Percentiles rank a stretch among this genome's conserved stretches.
Evolutionary conservation across 805 yeast species (phyloP).

Genomic region (Pichia eremophila): DNA sequence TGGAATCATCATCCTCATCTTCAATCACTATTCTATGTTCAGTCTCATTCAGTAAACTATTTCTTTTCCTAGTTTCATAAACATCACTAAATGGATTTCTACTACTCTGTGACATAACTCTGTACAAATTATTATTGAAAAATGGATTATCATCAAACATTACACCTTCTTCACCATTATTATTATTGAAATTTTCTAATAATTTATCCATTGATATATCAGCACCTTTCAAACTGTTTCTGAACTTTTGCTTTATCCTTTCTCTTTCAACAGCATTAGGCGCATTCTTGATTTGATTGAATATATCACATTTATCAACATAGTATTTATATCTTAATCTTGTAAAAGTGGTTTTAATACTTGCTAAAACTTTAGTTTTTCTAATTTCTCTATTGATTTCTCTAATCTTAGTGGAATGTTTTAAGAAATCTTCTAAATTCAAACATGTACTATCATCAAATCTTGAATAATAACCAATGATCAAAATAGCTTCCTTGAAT

Average conservation of each 20-base stretch:
- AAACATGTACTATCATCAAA: slow-evolving; percentile 73
- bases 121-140: slow-evolving; percentile 10
- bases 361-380: slow-evolving; percentile 34
- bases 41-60: background rate
- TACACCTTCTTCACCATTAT: slow-evolving; percentile 1
- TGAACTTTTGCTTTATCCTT: background rate
- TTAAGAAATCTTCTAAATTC: slow-evolving; percentile 61
- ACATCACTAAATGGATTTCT: slow-evolving; percentile 22
- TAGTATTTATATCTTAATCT: slow-evolving; percentile 34
- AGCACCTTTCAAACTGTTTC: slow-evolving; percentile 4
- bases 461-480: slow-evolving; percentile 66
- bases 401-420: slow-evolving; percentile 47
- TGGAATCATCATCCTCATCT: background rate
- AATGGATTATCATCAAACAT: background rate
- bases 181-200: background rate
- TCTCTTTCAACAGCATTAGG: background rate
- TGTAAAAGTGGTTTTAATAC: slow-evolving; percentile 37
- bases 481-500: slow-evolving; percentile 52
- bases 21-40: background rate
- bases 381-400: slow-evolving; percentile 42
- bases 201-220: slow-evolving; percentile 2
- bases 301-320: slow-evolving; percentile 2
- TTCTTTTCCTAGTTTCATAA: background rate
- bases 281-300: slow-evolving; percentile 2
- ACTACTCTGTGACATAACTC: slow-evolving; percentile 20